A percentile compares a stretch with the other conserved stretches of the same genome.
phyloP scores from a whole-genome alignment of 1,284 basidiomycete genomes.

The Ustilago nuda region DNA sequence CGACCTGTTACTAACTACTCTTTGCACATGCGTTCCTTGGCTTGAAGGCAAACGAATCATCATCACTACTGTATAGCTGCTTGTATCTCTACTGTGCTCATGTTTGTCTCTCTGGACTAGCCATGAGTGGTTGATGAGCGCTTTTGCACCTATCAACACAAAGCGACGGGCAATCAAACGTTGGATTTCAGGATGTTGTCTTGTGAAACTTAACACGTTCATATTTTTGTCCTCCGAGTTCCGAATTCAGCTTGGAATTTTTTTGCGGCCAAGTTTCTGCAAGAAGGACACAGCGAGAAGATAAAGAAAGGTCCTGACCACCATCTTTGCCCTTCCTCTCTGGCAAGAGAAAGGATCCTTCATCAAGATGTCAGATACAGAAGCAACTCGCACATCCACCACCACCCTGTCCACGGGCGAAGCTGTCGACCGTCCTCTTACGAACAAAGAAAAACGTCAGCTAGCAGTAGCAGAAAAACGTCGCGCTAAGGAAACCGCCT shows the following conservation, averaged over 20 bases:
- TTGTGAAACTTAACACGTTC: neutral
- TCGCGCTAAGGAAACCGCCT: conserved; percentile 32
- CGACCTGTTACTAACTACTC: neutral
- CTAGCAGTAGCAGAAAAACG: conserved; percentile 46
- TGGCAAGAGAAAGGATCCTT: no score
- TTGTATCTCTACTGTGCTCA: neutral
- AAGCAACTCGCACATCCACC: neutral
- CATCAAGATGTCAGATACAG: conserved; percentile 17
- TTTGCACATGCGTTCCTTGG: neutral
- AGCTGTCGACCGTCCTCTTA: conserved; percentile 29
- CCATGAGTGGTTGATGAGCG: no score
- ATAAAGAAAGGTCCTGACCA: neutral
- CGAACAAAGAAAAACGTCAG: conserved; percentile 62
- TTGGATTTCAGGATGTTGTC: no score
- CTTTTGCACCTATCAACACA: no score
- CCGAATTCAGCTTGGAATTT: conserved; percentile 10
- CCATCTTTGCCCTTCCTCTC: neutral
- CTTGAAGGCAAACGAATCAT: neutral
- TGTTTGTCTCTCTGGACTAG: neutral
- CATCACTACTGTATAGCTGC: neutral
- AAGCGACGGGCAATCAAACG: neutral
- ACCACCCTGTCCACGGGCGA: neutral
- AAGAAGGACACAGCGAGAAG: neutral
- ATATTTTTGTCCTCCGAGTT: neutral
- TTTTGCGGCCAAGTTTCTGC: conserved; percentile 10